Conservation (phyloP, 1,139 yeast genomes). For the Blastobotrys petasosporus region DNA sequence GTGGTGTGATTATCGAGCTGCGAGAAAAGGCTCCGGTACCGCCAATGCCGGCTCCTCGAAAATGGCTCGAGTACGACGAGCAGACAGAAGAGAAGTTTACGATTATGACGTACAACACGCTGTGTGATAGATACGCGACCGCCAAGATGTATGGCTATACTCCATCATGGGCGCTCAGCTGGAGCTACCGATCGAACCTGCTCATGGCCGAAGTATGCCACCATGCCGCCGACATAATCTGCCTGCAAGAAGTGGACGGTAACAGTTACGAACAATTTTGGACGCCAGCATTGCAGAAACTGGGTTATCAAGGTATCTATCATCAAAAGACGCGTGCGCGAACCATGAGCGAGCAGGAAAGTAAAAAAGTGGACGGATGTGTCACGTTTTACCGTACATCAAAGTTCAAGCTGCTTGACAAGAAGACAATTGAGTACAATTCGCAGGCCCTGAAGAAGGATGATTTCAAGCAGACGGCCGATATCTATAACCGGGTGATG, state of each 20-base stretch:
- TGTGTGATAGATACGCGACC: constrained; percentile 95
- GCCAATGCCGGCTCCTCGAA: constrained; percentile 63
- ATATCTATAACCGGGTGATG: constrained; percentile 92
- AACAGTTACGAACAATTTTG: constrained; percentile 80
- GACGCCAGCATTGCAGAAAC: constrained; percentile 63
- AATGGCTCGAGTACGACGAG: constrained; percentile 60
- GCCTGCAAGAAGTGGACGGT: constrained; percentile 94
- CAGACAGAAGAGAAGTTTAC: constrained; percentile 44
- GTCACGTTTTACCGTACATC: constrained; percentile 75
- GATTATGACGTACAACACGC: constrained; percentile 77
- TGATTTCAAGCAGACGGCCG: constrained; percentile 87
- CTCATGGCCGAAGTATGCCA: constrained; percentile 66
- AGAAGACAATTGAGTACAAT: constrained; percentile 77
- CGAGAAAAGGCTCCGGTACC: constrained; percentile 76
- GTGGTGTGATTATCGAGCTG: constrained; percentile 69
- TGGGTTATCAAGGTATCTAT: constrained; percentile 77
- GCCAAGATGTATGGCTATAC: constrained; percentile 88
- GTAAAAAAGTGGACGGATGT: constrained; percentile 95
- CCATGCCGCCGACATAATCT: constrained; percentile 67
- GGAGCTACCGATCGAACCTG: constrained; percentile 84
- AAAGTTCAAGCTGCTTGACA: constrained; percentile 65
- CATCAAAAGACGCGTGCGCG: constrained; percentile 88
- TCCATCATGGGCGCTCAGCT: constrained; percentile 93
- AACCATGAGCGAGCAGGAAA: constrained; percentile 74
- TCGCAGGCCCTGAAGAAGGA: constrained; percentile 83